Base-by-base conservation (phyloP, 2,329 filamentous ascomycete genomes). In the Sclerotinia nivalis region DNA sequence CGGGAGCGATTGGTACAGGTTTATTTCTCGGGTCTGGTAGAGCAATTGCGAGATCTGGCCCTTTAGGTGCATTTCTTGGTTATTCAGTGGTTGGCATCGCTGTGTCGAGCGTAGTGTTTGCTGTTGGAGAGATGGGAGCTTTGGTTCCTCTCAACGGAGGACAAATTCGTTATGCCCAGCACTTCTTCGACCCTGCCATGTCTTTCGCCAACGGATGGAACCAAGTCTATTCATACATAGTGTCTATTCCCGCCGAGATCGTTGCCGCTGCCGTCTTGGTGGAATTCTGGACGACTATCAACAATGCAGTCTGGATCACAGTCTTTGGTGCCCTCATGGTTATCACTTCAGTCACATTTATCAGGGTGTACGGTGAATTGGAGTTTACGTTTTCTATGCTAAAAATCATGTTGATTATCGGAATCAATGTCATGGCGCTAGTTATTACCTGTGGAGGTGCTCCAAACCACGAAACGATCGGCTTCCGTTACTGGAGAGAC, bases 191-290 rank as follows among this genome's bases (percentile, higher is more conserved):
- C 66, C 79, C 79, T 12, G 76, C 76, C 25, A 72, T 78, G 28
- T 76, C 75, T 22, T 79, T 79, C 52, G 75, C 76, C 13, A 66
- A 77, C 1, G 78, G 77, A 34, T 78, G 77, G 71, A 77, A 77
- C 18, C 76, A 78, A 37, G 76, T 76, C 20, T 79, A 79, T 65
- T 73, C 73, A 37, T 75, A 74, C n/a, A 75, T 74, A 20, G 72
- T 77, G 13, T 74, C 74, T 50, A 74, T 78, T 4, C 77, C 78
- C 1, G 49, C 86, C 68, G 88, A 91, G 77, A 88, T 90, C 70
- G 85, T 86, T 0, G 88, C 88, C 15, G 86, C 87, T 25, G 85
- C 86, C 56, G 86, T 90, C 2, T 80, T 91, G 31, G 87, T 90
- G 71, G 81, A 87, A 73, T 89, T 85, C 75, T 91, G 88, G 88